Base-by-base conservation (phyloP, 2,329 filamentous ascomycete genomes). In the Daldinia sp. region DNA sequence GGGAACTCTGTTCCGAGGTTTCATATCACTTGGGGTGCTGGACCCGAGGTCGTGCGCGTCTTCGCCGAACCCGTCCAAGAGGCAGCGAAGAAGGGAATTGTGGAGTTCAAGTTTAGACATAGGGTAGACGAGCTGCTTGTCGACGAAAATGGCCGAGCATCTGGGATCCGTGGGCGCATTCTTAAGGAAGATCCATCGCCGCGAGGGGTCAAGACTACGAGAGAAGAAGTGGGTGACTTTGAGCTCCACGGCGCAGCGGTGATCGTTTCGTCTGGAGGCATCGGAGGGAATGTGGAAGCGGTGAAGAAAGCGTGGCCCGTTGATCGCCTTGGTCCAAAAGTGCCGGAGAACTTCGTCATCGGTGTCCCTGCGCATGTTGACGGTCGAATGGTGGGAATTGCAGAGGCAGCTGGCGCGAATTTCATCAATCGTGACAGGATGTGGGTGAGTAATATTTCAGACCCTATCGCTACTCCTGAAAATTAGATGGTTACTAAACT, bases 291-390 rank as follows among this genome's bases (percentile, higher is more conserved):
- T 62, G 80, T 89, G n/a, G 88, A 89, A 1, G 83, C 85, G 1
- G 86, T 90, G 59, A 88, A 86, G 74, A 81, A 83, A 42, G 82
- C 80, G 1, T 90, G 88, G 88, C 88, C 88, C 0, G 65, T 85
- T 0, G 85, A 88, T 48, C 81, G 87, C 0, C 79, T 90, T 1
- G 88, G 88, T 0, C 85, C 86, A 44, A 83, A 83, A 41, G 81
- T 88, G 0, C 88, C 88, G 0, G 77, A 85, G 67, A 81, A 80
- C 68, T 88, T 90, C 69, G 87, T 90, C 46, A 75, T 88, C 13
- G 88, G 88, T 6, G 88, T 90, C 2, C 88, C 88, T 0, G 86
- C 86, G 0, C 87, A 90, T 70, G 88, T 90, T n/a, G 88, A 90
- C 70, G 88, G 88, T 1, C 84, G 87, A 59, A 89, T 89, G 87